These are phyloP conservation scores for Trametes maxima DNA, from an alignment of 768 basidiomycete species.

Conservation along the genomic window DNA sequence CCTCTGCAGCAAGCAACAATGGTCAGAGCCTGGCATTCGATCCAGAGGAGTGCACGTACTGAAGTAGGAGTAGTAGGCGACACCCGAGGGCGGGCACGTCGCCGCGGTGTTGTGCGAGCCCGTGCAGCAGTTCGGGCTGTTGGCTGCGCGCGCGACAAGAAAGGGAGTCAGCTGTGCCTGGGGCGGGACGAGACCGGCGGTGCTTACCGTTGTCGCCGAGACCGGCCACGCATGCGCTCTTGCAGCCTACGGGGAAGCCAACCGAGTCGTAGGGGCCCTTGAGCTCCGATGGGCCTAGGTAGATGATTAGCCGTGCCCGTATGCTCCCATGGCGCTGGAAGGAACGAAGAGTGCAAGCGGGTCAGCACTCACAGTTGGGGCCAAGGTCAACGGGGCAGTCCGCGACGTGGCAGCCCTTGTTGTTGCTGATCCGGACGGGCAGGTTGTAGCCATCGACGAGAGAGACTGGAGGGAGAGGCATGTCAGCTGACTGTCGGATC, in stretches of 20 bases:
- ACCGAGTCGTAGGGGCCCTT: slow-evolving; percentile 38
- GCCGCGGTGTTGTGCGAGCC: slow-evolving; percentile 51
- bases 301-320: not conserved
- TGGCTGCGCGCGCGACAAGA: slow-evolving; percentile 30
- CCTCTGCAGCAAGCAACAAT: slow-evolving; percentile 25
- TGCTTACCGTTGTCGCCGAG: slow-evolving; percentile 37
- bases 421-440: slow-evolving; percentile 59
- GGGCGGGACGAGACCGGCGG: not conserved
- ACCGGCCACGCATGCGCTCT: slow-evolving; percentile 44
- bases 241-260: slow-evolving; percentile 45
- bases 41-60: slow-evolving; percentile 34
- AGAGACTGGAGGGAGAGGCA: slow-evolving; percentile 24
- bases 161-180: not conserved
- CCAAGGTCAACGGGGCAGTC: slow-evolving; percentile 64
- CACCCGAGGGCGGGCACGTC: slow-evolving; percentile 58
- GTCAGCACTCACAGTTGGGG: slow-evolving; percentile 48
- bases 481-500: not conserved
- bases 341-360: too few relatives aligned
- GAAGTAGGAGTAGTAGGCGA: slow-evolving; percentile 47
- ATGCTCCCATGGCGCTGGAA: slow-evolving; percentile 25
- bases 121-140: slow-evolving; percentile 68
- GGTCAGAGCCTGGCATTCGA: not conserved
- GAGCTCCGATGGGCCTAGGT: slow-evolving; percentile 35
- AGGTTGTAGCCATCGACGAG: slow-evolving; percentile 48
- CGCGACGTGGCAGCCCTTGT: slow-evolving; percentile 54